Conservation (phyloP, 331 rosid species). For the Acacia pycnantha region DNA sequence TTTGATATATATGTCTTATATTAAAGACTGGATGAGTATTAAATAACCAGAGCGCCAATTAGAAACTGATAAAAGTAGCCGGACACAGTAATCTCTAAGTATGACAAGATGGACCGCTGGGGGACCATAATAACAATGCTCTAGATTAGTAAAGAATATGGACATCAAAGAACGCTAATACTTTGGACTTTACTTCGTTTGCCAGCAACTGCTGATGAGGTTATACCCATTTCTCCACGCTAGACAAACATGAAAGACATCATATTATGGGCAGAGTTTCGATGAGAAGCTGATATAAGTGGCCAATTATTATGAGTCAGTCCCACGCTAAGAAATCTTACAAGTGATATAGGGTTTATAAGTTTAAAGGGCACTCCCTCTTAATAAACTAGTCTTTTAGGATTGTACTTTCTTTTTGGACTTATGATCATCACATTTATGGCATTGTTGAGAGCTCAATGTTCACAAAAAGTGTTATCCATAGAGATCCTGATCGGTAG, state of each 20-base stretch:
- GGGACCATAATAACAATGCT: conserved; percentile 33
- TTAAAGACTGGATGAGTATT: no score
- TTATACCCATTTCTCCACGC: neutral
- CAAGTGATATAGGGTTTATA: no score
- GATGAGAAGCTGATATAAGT: neutral
- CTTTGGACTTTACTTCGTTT: neutral
- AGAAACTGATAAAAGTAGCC: neutral
- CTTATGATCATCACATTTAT: no score
- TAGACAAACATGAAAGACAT: neutral
- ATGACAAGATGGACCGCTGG: conserved; percentile 27
- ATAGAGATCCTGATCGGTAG: no score
- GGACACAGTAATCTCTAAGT: neutral
- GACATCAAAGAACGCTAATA: conserved; percentile 16
- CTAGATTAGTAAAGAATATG: conserved; percentile 7
- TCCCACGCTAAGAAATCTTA: no score
- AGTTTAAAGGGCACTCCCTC: no score
- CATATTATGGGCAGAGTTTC: neutral
- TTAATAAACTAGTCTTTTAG: no score
- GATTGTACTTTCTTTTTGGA: no score
- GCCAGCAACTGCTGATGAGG: neutral
- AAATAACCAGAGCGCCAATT: neutral
- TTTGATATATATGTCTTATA: no score
- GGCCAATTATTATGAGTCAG: neutral
- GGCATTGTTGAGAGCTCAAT: no score
- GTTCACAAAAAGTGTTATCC: no score